Conservation (phyloP, 108 stramenopile genomes). For the Bacterosira constricta region DNA sequence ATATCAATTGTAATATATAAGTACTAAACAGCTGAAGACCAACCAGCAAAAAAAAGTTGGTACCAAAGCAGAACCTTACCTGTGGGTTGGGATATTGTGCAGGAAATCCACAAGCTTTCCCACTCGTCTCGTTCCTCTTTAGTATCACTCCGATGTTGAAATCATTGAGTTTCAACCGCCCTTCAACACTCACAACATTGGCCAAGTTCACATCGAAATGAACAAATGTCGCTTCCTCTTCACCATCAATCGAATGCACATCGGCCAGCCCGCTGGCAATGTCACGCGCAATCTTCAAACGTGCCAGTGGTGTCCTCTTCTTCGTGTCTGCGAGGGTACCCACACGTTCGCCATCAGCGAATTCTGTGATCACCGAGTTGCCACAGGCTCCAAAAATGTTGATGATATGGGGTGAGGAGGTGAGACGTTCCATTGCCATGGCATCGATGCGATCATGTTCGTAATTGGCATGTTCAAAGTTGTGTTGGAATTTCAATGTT, state of each 20-base stretch:
- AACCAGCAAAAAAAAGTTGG: too few relatives aligned
- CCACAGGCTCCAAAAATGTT: constrained; percentile 79
- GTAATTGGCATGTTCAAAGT: constrained; percentile 76
- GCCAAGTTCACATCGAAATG: constrained; percentile 82
- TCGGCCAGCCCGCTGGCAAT: constrained; percentile 70
- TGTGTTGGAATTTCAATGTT: constrained; percentile 66
- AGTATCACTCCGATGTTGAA: constrained; percentile 79
- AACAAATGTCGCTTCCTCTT: constrained; percentile 64
- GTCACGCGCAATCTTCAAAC: constrained; percentile 62
- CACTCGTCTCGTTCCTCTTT: constrained; percentile 64
- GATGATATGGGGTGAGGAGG: constrained; percentile 75
- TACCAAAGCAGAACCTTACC: not conserved
- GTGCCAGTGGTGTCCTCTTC: constrained; percentile 56
- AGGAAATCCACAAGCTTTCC: constrained; percentile 68
- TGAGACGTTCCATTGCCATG: constrained; percentile 78
- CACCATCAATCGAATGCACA: constrained; percentile 75
- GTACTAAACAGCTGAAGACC: not conserved
- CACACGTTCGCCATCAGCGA: constrained; percentile 63
- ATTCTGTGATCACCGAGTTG: constrained; percentile 76
- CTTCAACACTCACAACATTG: constrained; percentile 66
- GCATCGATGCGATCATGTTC: constrained; percentile 81
- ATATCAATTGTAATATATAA: not conserved
- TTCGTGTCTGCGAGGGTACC: constrained; percentile 67
- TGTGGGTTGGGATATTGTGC: constrained; percentile 72
- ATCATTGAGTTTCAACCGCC: constrained; percentile 74